Base-by-base conservation (phyloP, 148 eudicot species). In the Pharnaceum exiguum region DNA sequence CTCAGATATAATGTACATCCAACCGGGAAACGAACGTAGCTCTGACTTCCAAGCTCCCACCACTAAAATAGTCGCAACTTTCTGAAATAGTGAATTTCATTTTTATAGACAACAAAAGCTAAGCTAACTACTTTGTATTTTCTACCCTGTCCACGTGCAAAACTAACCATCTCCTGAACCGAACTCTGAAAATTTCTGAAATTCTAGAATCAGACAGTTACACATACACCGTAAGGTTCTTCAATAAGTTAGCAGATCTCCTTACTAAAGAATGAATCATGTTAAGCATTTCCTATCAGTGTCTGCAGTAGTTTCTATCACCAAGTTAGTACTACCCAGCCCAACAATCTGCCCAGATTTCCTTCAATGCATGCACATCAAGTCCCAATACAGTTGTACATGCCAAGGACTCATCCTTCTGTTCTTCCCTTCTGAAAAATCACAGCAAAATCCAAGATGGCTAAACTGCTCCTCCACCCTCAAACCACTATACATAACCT, bases 361-460 rank as follows among this genome's bases (percentile, higher is more conserved):
- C 57, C 40, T 38, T 8, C 63, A 29, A 10, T 57, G 63, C 55
- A 66, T 57, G 62, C 12, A 44, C 26, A 45, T 22, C 21, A 66
- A 25, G 11, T 8, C 32, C 40, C 19, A 19, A 24, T 11, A 2
- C 50, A 12, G 5, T 5, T 15, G 49, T 48, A 36, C 46, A 66
- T 39, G 32, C 57, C 47, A 48, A 31, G 19, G 19, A 47, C 7
- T 66, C 63, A 21, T 13, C 42, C 10, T 49, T 48, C 28, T 66
- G 57, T 25, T 7, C 42, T 15, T 9, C 56, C 21, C 33, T 67
- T 7, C 23, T 67, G 18, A 30, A 33, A 59, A 59, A 43, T 52
- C 65, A 23, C 71, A 67, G 46, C 59, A 57, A 46, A 59, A 59
- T 16, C 64, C 65, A 0, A 67, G 71, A 45, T 67, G 65, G 71